These are phyloP conservation scores for Rhizoclosmatium globosum DNA, from an alignment of 192 early-diverging fungal species.

Conservation along the genomic window DNA sequence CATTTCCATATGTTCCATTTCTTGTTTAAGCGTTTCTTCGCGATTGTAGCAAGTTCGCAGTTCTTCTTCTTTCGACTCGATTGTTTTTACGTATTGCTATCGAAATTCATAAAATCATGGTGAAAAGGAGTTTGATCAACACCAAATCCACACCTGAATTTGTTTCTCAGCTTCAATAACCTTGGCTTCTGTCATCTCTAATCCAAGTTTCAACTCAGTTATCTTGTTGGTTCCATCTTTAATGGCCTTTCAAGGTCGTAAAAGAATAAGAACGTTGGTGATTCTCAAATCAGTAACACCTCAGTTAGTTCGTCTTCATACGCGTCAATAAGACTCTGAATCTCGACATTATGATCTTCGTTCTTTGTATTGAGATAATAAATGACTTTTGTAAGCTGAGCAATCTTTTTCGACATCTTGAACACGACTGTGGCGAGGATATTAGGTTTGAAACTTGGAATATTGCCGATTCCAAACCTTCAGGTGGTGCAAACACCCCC, in stretches of 20 bases:
- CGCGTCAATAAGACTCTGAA: constrained; percentile 55
- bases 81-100: constrained; percentile 45
- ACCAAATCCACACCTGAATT: constrained; percentile 42
- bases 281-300: constrained; percentile 24
- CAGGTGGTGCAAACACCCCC: constrained; percentile 34
- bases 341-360: constrained; percentile 60
- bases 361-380: constrained; percentile 71
- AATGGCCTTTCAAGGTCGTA: constrained; percentile 11
- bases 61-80: constrained; percentile 36
- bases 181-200: constrained; percentile 50
- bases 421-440: constrained; percentile 39
- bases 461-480: constrained; percentile 9
- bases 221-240: constrained; percentile 41
- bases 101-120: not conserved
- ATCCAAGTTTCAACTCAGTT: constrained; percentile 8
- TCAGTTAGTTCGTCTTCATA: constrained; percentile 60
- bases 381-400: constrained; percentile 68
- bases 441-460: not conserved
- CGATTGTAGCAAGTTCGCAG: constrained; percentile 8
- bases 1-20: constrained; percentile 5
- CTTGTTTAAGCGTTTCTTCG: constrained; percentile 33
- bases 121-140: not conserved
- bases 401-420: constrained; percentile 69
- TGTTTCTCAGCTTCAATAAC: constrained; percentile 45
- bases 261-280: too few species aligned